Evolutionary conservation across 2,329 filamentous ascomycete species (phyloP).

Genomic region (Neofusicoccum kwambonambiense): DNA sequence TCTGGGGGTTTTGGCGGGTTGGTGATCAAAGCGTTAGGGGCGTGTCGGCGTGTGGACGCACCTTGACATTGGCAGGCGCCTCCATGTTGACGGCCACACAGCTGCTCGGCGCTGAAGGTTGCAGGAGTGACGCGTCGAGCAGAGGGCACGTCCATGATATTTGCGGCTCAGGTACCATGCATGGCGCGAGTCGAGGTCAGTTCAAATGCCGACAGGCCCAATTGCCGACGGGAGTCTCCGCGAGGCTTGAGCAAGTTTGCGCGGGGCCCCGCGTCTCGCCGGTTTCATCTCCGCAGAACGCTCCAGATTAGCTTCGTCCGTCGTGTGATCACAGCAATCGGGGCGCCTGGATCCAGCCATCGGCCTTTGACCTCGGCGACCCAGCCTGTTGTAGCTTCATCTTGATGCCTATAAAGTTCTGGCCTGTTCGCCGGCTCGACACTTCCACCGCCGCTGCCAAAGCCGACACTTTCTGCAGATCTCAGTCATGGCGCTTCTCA

Average conservation of each 20-base stretch:
- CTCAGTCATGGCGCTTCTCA: neutral
- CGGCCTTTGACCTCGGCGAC: conserved; percentile 6
- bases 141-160: neutral
- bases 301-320: neutral
- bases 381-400: neutral
- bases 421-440: neutral
- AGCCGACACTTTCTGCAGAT: neutral
- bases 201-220: neutral
- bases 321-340: neutral
- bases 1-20: neutral
- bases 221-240: neutral
- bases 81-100: neutral
- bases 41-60: neutral
- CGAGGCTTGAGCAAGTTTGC: neutral
- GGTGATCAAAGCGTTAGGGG: neutral
- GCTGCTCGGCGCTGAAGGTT: neutral
- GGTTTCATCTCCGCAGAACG: neutral
- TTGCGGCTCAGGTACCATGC: neutral
- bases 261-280: neutral
- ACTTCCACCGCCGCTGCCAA: too few relatives aligned
- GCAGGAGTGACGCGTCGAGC: neutral
- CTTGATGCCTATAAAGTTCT: conserved; percentile 4
- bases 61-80: neutral
- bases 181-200: neutral
- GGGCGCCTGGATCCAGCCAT: neutral